Base-by-base conservation (phyloP, 148 eudicot genomes). In the Amaranthus palmeri region DNA sequence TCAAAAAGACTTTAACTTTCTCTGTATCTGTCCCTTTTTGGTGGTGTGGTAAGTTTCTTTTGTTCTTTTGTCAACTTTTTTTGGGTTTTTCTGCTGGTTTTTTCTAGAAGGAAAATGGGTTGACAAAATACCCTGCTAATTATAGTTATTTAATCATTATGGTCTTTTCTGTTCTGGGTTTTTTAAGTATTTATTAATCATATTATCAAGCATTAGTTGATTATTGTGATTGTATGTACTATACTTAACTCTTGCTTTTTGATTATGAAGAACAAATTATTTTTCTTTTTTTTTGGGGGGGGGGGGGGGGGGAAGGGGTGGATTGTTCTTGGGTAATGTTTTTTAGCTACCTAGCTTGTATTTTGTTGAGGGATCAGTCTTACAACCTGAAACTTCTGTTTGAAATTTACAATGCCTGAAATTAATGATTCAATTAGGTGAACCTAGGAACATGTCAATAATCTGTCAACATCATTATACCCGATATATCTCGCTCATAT, bases 41-140 rank as follows among this genome's bases (percentile, higher is more conserved):
- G 56, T 73, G 51, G 10, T 18, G 43, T 43, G 80, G 76, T 78
- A 11, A 72, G 3, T 62, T 62, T 77, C 8, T 10, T 65, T 57
- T 54, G 53, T 17, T 42, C n/a, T 46, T 64, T 74, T 78, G 71
- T 64, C 81, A 69, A 69, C 81, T 46, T 70, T 65, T 77, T 72
- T 72, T 40, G 44, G 50, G 65, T 4, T 54, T 57, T 13, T 40
- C 11, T 41, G 57, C 59, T 43, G 14, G 50, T 52, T 11, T 4
- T 18, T 17, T 8, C n/a, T 42, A 6, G 75, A 17, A 25, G 36
- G 36, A 25, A 25, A 25, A 25, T 25, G 63, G 68, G 81, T 78
- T 78, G 81, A 78, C 81, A 74, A 61, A 44, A 42, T 2, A 14
- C 13, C 10, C 15, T n/a, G 13, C 6, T 7, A 44, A 10, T 42